phyloP scores from a whole-genome alignment of 2,329 filamentous ascomycete species.

The Colletotrichum sp. region DNA sequence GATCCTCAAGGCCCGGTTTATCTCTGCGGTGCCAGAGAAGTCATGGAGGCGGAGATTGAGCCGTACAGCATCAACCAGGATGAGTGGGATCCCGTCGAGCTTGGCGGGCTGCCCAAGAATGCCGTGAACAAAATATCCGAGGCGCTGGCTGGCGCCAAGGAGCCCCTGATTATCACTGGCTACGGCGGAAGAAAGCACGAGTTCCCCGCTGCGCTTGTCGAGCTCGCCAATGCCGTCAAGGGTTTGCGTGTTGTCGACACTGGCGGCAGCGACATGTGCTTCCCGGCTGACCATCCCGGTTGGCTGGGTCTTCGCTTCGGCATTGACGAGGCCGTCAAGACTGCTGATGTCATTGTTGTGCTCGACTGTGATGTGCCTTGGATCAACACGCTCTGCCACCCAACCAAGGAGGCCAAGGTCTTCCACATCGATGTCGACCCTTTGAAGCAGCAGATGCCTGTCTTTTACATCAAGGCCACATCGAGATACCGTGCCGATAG shows the following conservation, averaged over 20 bases:
- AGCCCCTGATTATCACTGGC: constrained; percentile 74
- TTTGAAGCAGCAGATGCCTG: constrained; percentile 73
- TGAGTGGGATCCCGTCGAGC: constrained; percentile 73
- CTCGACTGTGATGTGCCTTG: constrained; percentile 92
- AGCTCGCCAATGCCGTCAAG: constrained; percentile 70
- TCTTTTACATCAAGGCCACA: constrained; percentile 73
- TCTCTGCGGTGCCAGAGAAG: constrained; percentile 73
- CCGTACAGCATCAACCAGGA: constrained; percentile 73
- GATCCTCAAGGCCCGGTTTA: constrained; percentile 79
- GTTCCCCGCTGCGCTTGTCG: constrained; percentile 65
- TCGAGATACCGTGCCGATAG: constrained; percentile 72
- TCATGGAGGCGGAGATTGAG: constrained; percentile 82
- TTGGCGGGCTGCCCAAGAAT: constrained; percentile 60
- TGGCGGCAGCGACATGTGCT: constrained; percentile 82
- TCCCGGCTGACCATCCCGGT: constrained; percentile 72
- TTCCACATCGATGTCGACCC: constrained; percentile 72
- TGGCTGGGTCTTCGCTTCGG: constrained; percentile 78
- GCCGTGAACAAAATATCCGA: constrained; percentile 66
- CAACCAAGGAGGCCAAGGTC: constrained; percentile 55
- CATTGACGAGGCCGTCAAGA: constrained; percentile 72
- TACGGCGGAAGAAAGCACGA: constrained; percentile 74
- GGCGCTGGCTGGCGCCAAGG: constrained; percentile 66
- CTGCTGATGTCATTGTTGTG: constrained; percentile 84
- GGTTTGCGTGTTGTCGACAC: constrained; percentile 77
- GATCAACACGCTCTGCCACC: constrained; percentile 79